Evolutionary conservation across 495 filamentous ascomycete species (phyloP).

Genomic region (Lophiostoma macrostomum): DNA sequence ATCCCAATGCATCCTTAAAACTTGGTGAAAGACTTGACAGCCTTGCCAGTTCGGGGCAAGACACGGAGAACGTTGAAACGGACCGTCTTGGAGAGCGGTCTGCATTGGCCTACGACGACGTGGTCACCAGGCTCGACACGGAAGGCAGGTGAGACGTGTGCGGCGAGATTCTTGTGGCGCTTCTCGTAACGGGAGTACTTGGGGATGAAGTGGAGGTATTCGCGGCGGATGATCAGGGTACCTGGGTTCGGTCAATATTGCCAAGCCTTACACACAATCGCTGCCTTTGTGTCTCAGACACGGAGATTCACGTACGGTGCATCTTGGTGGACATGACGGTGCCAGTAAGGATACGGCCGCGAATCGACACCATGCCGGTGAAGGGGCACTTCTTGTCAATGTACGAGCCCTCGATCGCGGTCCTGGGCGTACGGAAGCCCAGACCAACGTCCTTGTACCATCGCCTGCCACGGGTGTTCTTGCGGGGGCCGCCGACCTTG

Average conservation of each 20-base stretch:
- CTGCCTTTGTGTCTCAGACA: no score
- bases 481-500: conserved; percentile 60
- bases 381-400: conserved; percentile 99
- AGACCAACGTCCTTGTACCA: conserved; percentile 99
- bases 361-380: conserved; percentile 95
- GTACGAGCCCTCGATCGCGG: conserved; percentile 95
- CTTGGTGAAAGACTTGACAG: conserved; percentile 95
- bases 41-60: conserved; percentile 92
- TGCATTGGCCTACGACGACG: conserved; percentile 98
- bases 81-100: conserved; percentile 97
- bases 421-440: conserved; percentile 96
- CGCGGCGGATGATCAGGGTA: conserved; percentile 96
- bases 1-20: conserved; percentile 60
- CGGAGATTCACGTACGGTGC: conserved; percentile 60
- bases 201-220: conserved; percentile 99
- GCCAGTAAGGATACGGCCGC: conserved; percentile 98
- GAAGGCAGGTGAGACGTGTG: conserved; percentile 98
- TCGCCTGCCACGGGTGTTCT: conserved; percentile 82
- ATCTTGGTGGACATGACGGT: conserved; percentile 99
- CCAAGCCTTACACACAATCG: not conserved
- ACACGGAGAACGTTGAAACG: conserved; percentile 99
- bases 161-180: conserved; percentile 98
- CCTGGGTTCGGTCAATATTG: conserved; percentile 9
- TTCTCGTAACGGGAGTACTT: conserved; percentile 99
- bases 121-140: conserved; percentile 99